Percentiles rank a stretch among this genome's conserved stretches.
Conservation (phyloP, 192 early-diverging fungal species). For the Kickxella alabastrina region DNA sequence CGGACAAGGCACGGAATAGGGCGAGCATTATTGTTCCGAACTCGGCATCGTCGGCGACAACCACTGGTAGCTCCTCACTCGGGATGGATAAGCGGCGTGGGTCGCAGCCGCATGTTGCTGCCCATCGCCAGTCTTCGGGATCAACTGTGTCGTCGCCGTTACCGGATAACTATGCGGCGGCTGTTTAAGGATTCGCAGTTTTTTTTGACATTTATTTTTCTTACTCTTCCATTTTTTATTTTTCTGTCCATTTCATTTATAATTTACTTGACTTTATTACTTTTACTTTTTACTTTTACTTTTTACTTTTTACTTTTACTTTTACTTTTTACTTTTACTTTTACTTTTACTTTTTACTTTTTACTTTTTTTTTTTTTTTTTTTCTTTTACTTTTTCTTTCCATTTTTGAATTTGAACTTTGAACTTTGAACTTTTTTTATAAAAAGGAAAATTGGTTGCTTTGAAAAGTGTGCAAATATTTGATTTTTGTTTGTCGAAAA, state of each 20-base stretch:
- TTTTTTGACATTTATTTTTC: not conserved
- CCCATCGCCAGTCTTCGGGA: too few species aligned
- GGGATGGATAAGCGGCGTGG: constrained; percentile 2
- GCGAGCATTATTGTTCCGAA: constrained; percentile 29
- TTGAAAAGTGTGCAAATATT: too few species aligned
- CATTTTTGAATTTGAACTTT: too few species aligned
- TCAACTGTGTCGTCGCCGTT: constrained; percentile 4
- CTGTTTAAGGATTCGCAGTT: not conserved
- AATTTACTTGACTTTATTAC: not conserved
- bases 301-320: too few species aligned
- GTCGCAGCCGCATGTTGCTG: constrained; percentile 3
- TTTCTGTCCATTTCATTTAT: not conserved
- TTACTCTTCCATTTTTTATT: not conserved
- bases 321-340: too few species aligned
- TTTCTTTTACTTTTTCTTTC: too few species aligned
- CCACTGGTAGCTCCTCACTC: not conserved
- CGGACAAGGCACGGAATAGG: constrained; percentile 43
- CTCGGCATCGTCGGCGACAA: constrained; percentile 15
- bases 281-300: not conserved
- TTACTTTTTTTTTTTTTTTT: not conserved
- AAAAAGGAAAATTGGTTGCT: too few species aligned
- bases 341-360: too few species aligned
- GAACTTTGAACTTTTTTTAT: too few species aligned
- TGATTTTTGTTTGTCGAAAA: too few species aligned
- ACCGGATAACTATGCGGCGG: not conserved